Conservation (phyloP, 2,329 filamentous ascomycete species). For the Colletotrichum filicis region DNA sequence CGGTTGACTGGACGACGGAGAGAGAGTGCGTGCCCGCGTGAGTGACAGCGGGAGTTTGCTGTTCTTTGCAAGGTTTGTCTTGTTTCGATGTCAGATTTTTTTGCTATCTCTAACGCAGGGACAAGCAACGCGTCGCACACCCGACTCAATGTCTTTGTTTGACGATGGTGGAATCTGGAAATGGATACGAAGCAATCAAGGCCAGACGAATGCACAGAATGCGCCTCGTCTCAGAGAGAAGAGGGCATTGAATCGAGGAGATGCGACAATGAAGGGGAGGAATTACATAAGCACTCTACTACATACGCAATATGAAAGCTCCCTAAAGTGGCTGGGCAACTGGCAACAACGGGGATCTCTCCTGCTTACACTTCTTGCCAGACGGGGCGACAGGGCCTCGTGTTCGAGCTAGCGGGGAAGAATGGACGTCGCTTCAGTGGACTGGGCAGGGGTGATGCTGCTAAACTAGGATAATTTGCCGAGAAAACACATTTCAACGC, state of each 20-base stretch:
- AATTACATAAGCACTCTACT: not conserved
- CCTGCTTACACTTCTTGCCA: not conserved
- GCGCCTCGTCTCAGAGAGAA: not conserved
- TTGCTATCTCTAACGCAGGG: not conserved
- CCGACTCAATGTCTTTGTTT: not conserved
- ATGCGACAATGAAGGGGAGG: not conserved
- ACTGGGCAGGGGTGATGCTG: slow-evolving; percentile 14
- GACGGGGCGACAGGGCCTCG: slow-evolving; percentile 26
- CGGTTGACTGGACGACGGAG: slow-evolving; percentile 27
- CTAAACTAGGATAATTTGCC: slow-evolving; percentile 39
- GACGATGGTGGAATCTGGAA: not conserved
- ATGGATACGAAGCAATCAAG: slow-evolving; percentile 1
- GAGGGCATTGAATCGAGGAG: too few relatives aligned
- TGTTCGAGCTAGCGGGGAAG: slow-evolving; percentile 19
- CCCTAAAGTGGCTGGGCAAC: not conserved
- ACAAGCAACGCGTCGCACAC: not conserved
- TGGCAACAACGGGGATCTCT: not conserved
- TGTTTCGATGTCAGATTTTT: not conserved
- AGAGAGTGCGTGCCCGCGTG: slow-evolving; percentile 1
- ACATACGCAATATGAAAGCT: too few relatives aligned
- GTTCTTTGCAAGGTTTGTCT: slow-evolving; percentile 20
- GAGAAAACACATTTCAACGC: slow-evolving; percentile 22
- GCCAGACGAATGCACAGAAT: not conserved
- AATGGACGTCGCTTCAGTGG: slow-evolving; percentile 6
- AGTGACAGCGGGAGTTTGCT: slow-evolving; percentile 34